Conservation (phyloP, 2,329 filamentous ascomycete genomes). For the Diaporthe eres region DNA sequence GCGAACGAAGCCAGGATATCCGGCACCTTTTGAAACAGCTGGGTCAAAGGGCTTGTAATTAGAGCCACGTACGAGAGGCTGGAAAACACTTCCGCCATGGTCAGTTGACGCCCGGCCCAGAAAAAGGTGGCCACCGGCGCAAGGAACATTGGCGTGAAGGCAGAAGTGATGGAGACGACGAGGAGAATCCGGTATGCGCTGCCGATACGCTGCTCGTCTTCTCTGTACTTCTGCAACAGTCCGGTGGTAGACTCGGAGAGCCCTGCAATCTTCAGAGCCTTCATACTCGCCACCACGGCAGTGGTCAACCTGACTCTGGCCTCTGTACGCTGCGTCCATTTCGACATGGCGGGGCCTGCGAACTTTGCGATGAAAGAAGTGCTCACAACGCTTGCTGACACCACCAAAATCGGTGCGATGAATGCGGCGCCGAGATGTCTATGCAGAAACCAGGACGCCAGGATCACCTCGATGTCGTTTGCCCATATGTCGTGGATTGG, state of each 20-base stretch:
- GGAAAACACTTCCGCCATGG: constrained; percentile 30
- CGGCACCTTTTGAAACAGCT: constrained; percentile 44
- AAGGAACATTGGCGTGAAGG: constrained; percentile 40
- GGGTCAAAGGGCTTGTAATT: constrained; percentile 38
- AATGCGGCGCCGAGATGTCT: constrained; percentile 37
- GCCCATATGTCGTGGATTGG: constrained; percentile 43
- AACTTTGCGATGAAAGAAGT: constrained; percentile 48
- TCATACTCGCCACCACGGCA: constrained; percentile 38
- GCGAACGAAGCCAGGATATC: constrained; percentile 41
- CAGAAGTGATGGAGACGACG: constrained; percentile 35
- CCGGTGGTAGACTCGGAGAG: constrained; percentile 46
- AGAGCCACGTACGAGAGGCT: constrained; percentile 39
- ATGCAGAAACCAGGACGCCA: constrained; percentile 41
- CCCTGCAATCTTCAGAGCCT: constrained; percentile 38
- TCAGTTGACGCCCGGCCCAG: constrained; percentile 20
- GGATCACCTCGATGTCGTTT: constrained; percentile 39
- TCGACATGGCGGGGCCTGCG: constrained; percentile 50
- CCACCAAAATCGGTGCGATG: constrained; percentile 30
- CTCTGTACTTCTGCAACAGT: constrained; percentile 49
- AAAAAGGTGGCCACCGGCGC: constrained; percentile 34
- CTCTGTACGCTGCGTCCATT: constrained; percentile 43
- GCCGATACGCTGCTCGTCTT: constrained; percentile 49
- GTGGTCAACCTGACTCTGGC: constrained; percentile 43
- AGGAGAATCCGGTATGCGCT: constrained; percentile 47
- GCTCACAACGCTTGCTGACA: constrained; percentile 41